Evolutionary conservation across 352 stramenopile genomes (phyloP).

Genomic region (Phytophthora fragariae): DNA sequence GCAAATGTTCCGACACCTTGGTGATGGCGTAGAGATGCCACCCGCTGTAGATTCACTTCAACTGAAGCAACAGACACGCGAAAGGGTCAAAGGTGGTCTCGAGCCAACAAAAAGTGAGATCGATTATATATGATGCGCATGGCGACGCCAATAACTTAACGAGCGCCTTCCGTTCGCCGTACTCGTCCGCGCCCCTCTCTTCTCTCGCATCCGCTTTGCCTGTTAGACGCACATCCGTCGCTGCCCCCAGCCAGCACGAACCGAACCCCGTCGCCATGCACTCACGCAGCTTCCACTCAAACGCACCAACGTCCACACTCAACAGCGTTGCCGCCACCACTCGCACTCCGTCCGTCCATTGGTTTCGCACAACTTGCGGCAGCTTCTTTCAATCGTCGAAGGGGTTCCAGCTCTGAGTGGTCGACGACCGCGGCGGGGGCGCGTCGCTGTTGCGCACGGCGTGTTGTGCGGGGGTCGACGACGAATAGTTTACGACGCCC

Average conservation of each 20-base stretch:
- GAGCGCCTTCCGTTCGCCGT: conserved; percentile 47
- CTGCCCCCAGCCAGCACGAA: conserved; percentile 20
- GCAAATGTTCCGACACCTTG: conserved; percentile 17
- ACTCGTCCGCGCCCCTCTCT: conserved; percentile 34
- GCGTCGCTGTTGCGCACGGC: conserved; percentile 24
- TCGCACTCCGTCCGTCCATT: conserved; percentile 25
- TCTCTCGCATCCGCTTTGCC: conserved; percentile 6
- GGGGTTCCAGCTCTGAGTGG: conserved; percentile 36
- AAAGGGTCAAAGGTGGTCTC: background rate
- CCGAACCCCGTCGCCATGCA: conserved; percentile 20
- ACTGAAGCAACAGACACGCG: background rate
- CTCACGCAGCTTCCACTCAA: conserved; percentile 28
- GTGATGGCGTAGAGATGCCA: background rate
- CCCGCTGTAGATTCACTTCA: conserved; percentile 12
- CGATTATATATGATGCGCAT: conserved; percentile 35
- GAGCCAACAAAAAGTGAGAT: conserved; percentile 1
- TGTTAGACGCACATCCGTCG: conserved; percentile 24
- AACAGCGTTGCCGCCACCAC: conserved; percentile 13
- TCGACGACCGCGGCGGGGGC: conserved; percentile 18
- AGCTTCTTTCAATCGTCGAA: conserved; percentile 37
- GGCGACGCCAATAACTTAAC: conserved; percentile 58
- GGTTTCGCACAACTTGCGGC: background rate
- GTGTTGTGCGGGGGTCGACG: conserved; percentile 11
- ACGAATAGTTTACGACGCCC: conserved; percentile 35
- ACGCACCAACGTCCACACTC: conserved; percentile 31